A percentile compares a stretch with the other conserved stretches of the same genome.
phyloP scores from a whole-genome alignment of 345 rosid genomes.

The Salix brachista region DNA sequence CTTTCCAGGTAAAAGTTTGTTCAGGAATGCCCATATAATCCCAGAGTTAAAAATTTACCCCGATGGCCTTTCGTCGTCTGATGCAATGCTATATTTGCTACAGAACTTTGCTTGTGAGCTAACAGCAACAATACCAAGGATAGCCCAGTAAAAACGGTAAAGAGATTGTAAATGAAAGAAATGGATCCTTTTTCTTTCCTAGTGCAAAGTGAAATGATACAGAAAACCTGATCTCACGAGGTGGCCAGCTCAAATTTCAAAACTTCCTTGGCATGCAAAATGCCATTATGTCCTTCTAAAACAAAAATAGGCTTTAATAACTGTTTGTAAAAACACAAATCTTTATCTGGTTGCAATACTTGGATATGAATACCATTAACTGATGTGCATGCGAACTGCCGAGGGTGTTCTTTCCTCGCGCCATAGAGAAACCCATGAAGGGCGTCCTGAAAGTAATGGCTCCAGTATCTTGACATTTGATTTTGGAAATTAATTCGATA shows the following conservation, averaged over 20 bases:
- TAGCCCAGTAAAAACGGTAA: background rate
- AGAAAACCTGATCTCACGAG: background rate
- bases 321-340: background rate
- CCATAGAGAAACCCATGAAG: background rate
- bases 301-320: background rate
- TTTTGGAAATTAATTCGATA: too few relatives aligned
- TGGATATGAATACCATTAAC: background rate
- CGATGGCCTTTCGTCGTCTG: conserved; percentile 7
- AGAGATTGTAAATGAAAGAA: background rate
- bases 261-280: background rate
- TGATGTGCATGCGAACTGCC: background rate
- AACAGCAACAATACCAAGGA: background rate
- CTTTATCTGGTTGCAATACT: background rate
- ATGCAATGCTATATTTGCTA: background rate
- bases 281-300: background rate
- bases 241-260: background rate
- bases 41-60: conserved; percentile 11
- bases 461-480: background rate
- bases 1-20: conserved; percentile 5
- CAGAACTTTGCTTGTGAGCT: background rate
- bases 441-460: background rate
- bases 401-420: background rate
- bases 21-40: conserved; percentile 14
- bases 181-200: background rate
- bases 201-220: background rate